Percentiles rank a stretch among this genome's conserved stretches.
Conservation (phyloP, 2,329 filamentous ascomycete species). For the Botryotinia narcissicola region DNA sequence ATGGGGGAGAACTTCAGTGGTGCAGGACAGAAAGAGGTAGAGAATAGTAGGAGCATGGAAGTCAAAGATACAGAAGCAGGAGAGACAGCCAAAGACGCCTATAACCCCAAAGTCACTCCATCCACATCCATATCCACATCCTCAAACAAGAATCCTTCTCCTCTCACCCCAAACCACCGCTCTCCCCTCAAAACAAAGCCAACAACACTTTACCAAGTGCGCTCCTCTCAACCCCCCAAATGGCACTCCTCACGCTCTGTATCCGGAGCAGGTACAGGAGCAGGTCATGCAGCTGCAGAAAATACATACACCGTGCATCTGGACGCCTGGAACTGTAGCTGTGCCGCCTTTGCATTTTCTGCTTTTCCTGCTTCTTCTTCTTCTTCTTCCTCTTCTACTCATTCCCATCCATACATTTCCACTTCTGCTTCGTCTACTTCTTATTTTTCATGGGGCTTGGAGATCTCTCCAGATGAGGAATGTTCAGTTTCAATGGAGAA, state of each 20-base stretch:
- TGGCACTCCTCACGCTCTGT: constrained; percentile 35
- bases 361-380: constrained; percentile 51
- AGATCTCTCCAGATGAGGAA: not conserved
- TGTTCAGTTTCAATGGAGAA: too few relatives aligned
- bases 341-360: constrained; percentile 76
- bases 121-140: not conserved
- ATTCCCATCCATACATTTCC: too few relatives aligned
- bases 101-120: too few relatives aligned
- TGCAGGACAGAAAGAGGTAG: not conserved
- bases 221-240: constrained; percentile 37
- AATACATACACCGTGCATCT: constrained; percentile 68
- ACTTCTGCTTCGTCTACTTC: not conserved
- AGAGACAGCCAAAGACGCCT: not conserved
- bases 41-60: too few relatives aligned
- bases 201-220: constrained; percentile 29
- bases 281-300: constrained; percentile 29
- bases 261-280: not conserved
- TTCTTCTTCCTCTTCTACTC: not conserved
- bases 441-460: not conserved
- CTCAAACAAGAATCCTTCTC: not conserved
- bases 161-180: constrained; percentile 13
- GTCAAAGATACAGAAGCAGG: not conserved
- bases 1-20: constrained; percentile 24
- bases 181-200: not conserved
- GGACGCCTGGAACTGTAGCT: constrained; percentile 82